Percentiles rank a stretch among this genome's conserved stretches.
These are phyloP conservation scores for Metroxylon sagu DNA, from an alignment of 176 grass and related monocot species.

Conservation along the genomic window DNA sequence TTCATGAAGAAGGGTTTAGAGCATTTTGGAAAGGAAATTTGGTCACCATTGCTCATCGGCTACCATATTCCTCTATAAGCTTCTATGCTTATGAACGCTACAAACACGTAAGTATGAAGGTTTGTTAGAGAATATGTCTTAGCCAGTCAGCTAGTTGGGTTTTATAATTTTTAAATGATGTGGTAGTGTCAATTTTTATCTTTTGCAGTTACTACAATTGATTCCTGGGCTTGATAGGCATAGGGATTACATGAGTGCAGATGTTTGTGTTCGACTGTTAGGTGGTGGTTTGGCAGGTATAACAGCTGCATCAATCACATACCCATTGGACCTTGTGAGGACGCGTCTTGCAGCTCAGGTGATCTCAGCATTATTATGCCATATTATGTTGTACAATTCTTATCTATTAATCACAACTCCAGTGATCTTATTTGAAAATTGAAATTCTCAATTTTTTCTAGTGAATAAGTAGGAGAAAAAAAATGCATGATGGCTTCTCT, in stretches of 20 bases:
- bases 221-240: constrained; percentile 61
- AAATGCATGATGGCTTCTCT: too few relatives aligned
- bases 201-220: constrained; percentile 56
- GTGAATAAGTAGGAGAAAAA: too few relatives aligned
- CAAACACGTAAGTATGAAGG: constrained; percentile 41
- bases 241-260: constrained; percentile 44
- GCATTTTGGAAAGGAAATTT: constrained; percentile 99
- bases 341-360: constrained; percentile 94
- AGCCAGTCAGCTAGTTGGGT: too few relatives aligned
- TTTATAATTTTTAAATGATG: too few relatives aligned
- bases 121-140: background rate
- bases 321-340: constrained; percentile 80
- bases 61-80: constrained; percentile 92
- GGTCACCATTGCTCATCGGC: constrained; percentile 82
- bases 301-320: constrained; percentile 85
- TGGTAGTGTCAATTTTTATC: background rate
- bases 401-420: too few relatives aligned
- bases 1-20: constrained; percentile 72
- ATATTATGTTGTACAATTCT: too few relatives aligned
- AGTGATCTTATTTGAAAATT: too few relatives aligned
- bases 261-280: constrained; percentile 70
- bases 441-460: too few relatives aligned
- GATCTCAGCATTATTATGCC: constrained; percentile 6
- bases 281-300: constrained; percentile 85
- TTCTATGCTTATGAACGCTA: constrained; percentile 88